phyloP scores from a whole-genome alignment of 1,284 basidiomycete species.

The Mycena sp. region DNA sequence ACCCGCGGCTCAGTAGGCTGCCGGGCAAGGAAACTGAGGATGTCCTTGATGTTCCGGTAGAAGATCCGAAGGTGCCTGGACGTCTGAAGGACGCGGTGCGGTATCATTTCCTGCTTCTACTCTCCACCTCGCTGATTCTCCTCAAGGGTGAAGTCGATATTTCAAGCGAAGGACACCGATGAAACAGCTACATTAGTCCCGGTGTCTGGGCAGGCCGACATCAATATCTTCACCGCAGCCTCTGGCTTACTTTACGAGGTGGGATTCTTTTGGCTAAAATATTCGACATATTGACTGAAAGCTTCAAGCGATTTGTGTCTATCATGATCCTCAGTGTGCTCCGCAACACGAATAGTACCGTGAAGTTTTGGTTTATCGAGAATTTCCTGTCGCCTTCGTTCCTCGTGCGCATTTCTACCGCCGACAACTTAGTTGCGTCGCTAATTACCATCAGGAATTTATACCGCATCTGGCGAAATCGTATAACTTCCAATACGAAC shows the following conservation, averaged over 20 bases:
- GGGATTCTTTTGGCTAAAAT: conserved; percentile 17
- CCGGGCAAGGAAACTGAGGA: conserved; percentile 85
- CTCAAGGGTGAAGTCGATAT: conserved; percentile 64
- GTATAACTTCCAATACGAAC: conserved; percentile 95
- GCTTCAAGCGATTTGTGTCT: conserved; percentile 86
- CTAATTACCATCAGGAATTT: conserved; percentile 73
- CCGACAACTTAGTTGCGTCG: not conserved
- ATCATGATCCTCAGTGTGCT: conserved; percentile 99
- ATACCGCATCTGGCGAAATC: conserved; percentile 91
- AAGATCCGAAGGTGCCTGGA: conserved; percentile 49
- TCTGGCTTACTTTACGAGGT: conserved; percentile 97
- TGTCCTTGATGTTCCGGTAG: conserved; percentile 68
- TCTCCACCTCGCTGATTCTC: conserved; percentile 2
- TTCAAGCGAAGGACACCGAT: conserved; percentile 37
- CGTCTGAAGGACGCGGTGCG: conserved; percentile 66
- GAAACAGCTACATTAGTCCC: conserved; percentile 30
- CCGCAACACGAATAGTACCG: conserved; percentile 89
- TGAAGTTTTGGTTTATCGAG: conserved; percentile 99
- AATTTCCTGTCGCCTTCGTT: conserved; percentile 99
- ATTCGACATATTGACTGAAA: not conserved
- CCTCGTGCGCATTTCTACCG: conserved; percentile 63
- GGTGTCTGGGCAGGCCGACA: conserved; percentile 73
- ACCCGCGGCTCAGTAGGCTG: conserved; percentile 79
- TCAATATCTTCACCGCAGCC: conserved; percentile 99
- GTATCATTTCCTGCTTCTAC: not conserved